Evolutionary conservation across 2,329 filamentous ascomycete genomes (phyloP).

Genomic region (Colletotrichum magnum): DNA sequence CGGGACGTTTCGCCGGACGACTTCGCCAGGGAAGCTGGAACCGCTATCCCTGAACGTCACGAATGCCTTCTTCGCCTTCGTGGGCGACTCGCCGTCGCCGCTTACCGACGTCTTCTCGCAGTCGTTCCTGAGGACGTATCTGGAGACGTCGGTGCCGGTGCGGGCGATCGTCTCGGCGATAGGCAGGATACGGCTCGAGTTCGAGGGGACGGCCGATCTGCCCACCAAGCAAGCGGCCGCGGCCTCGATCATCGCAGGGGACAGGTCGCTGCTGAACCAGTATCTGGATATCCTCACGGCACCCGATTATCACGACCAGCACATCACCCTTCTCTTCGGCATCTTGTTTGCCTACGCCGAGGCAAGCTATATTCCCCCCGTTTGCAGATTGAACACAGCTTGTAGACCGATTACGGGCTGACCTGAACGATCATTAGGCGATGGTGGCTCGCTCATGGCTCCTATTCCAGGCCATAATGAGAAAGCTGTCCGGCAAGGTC

Average conservation of each 20-base stretch:
- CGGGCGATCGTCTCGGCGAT: constrained; percentile 17
- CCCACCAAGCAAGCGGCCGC: constrained; percentile 3
- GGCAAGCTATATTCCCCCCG: not conserved
- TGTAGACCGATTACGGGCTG: not conserved
- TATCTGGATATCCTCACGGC: constrained; percentile 18
- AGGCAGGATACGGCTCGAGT: constrained; percentile 16
- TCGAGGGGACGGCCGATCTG: not conserved
- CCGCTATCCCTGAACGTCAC: constrained; percentile 12
- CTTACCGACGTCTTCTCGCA: constrained; percentile 30
- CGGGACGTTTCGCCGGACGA: not conserved
- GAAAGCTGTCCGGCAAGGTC: constrained; percentile 17
- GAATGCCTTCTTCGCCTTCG: constrained; percentile 27
- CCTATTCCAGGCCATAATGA: not conserved
- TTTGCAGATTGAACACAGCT: too few relatives aligned
- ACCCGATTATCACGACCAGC: constrained; percentile 18
- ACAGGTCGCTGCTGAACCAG: constrained; percentile 9
- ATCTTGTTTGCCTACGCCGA: constrained; percentile 22
- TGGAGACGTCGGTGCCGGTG: constrained; percentile 19
- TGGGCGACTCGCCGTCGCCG: constrained; percentile 28
- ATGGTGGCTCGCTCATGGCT: constrained; percentile 30
- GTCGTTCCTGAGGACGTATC: constrained; percentile 26
- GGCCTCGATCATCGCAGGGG: constrained; percentile 2
- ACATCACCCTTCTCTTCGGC: constrained; percentile 25
- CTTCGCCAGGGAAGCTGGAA: constrained; percentile 3
- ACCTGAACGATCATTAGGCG: not conserved